These are phyloP conservation scores for Cyclotella cryptica DNA, from an alignment of 108 stramenopile genomes.

Conservation along the genomic window DNA sequence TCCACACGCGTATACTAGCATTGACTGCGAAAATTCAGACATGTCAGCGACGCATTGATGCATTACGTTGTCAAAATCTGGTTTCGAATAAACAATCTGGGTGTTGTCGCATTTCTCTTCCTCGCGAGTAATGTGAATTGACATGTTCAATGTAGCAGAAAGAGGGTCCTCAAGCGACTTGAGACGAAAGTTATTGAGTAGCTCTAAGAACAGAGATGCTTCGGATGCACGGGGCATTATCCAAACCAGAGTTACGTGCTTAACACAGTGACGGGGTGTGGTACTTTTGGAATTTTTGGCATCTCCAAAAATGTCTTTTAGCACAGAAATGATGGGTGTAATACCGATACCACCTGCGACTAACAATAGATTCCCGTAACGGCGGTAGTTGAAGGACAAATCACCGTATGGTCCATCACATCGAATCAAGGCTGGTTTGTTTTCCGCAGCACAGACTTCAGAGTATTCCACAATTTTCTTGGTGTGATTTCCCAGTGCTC, in stretches of 20 bases:
- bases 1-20: constrained; percentile 32
- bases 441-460: constrained; percentile 26
- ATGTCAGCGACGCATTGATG: background rate
- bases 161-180: constrained; percentile 4
- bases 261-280: background rate
- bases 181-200: constrained; percentile 3
- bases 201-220: constrained; percentile 19
- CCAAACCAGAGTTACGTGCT: constrained; percentile 17
- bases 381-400: constrained; percentile 30
- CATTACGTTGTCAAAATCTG: constrained; percentile 17
- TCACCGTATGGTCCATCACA: constrained; percentile 34
- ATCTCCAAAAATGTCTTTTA: constrained; percentile 30
- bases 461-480: constrained; percentile 27
- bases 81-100: constrained; percentile 8
- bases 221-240: constrained; percentile 25
- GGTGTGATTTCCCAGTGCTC: constrained; percentile 35
- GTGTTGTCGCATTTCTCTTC: background rate
- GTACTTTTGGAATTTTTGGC: background rate
- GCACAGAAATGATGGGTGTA: constrained; percentile 26
- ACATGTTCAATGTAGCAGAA: background rate
- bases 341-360: constrained; percentile 39
- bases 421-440: constrained; percentile 35
- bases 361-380: constrained; percentile 27
- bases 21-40: constrained; percentile 4
- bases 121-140: constrained; percentile 18